These are phyloP conservation scores for Pichia nanzhaoensis DNA, from an alignment of 805 yeast species.

Conservation along the genomic window DNA sequence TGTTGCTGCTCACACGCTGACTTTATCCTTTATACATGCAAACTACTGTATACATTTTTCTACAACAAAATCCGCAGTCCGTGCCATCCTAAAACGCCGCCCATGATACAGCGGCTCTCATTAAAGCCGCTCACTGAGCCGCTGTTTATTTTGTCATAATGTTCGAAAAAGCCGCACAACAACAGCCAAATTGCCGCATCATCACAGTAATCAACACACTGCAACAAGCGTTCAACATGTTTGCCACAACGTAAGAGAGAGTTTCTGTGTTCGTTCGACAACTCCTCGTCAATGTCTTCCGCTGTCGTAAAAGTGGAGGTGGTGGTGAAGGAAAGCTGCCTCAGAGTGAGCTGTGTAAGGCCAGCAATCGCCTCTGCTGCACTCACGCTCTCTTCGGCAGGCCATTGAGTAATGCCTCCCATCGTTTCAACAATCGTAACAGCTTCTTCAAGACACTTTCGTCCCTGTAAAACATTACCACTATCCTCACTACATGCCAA, in stretches of 20 bases:
- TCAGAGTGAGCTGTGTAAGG: not conserved
- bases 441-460: not conserved
- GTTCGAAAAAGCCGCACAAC: too few relatives aligned
- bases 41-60: not conserved
- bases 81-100: constrained; percentile 8
- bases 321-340: not conserved
- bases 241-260: too few relatives aligned
- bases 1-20: too few relatives aligned
- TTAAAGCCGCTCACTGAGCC: not conserved
- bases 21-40: too few relatives aligned
- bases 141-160: too few relatives aligned
- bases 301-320: too few relatives aligned
- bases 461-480: not conserved
- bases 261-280: too few relatives aligned
- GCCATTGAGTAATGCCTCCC: constrained; percentile 1
- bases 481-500: not conserved
- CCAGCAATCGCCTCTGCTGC: constrained; percentile 9
- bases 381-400: not conserved
- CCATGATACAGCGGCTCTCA: not conserved
- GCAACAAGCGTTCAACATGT: too few relatives aligned
- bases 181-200: not conserved
- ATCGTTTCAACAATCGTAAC: not conserved
- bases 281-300: too few relatives aligned
- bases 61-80: constrained; percentile 1
- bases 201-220: not conserved